Evolutionary conservation across 345 rosid species (phyloP).

Genomic region (Schrenkiella parvula): DNA sequence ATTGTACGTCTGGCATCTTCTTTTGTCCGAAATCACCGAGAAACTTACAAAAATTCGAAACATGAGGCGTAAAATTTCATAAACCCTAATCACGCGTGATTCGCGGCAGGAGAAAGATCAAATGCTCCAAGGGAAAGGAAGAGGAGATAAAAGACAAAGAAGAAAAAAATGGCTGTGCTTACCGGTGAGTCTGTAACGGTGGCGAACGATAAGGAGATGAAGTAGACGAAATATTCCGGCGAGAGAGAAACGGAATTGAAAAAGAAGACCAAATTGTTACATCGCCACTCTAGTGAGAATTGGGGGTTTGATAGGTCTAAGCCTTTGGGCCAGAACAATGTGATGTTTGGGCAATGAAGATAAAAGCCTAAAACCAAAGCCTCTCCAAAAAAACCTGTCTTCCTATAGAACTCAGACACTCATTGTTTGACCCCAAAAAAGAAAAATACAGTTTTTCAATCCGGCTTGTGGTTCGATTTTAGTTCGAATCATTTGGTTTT

Average conservation of each 20-base stretch:
- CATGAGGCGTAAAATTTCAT: slow-evolving; percentile 8
- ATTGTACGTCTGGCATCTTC: slow-evolving; percentile 86
- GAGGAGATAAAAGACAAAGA: neutral
- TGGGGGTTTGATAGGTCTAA: slow-evolving; percentile 11
- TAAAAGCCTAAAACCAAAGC: neutral
- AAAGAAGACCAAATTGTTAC: neutral
- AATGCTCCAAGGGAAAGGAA: neutral
- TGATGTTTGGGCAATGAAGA: neutral
- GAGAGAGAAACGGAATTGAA: slow-evolving; percentile 24
- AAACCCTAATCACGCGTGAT: slow-evolving; percentile 21
- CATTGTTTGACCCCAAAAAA: too few species aligned
- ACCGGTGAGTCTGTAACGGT: slow-evolving; percentile 23
- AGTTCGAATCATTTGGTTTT: too few species aligned
- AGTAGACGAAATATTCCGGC: slow-evolving; percentile 23
- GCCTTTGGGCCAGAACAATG: neutral
- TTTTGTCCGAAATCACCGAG: slow-evolving; percentile 28
- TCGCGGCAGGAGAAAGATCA: neutral
- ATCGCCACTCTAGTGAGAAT: neutral
- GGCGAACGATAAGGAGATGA: slow-evolving; percentile 20
- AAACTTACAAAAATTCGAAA: neutral
- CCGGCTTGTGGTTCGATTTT: too few species aligned
- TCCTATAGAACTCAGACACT: neutral
- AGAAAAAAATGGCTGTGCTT: slow-evolving; percentile 2
- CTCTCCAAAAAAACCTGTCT: neutral
- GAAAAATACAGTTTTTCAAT: too few species aligned